Evolutionary conservation across 1,284 basidiomycete species (phyloP).

Genomic region (Sporisorium sorghi): DNA sequence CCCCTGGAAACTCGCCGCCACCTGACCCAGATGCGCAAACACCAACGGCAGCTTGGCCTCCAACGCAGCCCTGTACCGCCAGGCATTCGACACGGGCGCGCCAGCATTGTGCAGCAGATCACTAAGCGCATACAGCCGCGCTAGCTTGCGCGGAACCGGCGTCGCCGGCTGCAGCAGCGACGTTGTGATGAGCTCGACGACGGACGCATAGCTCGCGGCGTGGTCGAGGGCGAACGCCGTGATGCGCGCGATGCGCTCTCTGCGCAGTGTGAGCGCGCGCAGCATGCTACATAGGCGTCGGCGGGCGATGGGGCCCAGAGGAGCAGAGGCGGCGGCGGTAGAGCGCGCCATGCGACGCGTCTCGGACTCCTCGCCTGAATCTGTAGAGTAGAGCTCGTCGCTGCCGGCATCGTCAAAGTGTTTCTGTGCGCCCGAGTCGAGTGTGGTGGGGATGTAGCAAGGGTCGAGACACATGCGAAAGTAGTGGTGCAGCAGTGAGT

Average conservation of each 20-base stretch:
- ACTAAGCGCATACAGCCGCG: constrained; percentile 91
- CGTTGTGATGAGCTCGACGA: constrained; percentile 46
- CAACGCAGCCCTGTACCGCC: constrained; percentile 51
- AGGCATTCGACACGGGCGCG: constrained; percentile 80
- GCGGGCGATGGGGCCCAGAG: constrained; percentile 80
- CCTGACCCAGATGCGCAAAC: constrained; percentile 59
- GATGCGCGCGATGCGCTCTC: constrained; percentile 89
- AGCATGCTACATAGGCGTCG: constrained; percentile 90
- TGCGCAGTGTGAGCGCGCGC: constrained; percentile 82
- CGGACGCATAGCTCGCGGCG: constrained; percentile 78
- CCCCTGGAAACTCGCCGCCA: constrained; percentile 46
- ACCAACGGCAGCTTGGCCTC: constrained; percentile 46
- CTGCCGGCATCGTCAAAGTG: constrained; percentile 38
- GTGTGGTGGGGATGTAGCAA: constrained; percentile 71
- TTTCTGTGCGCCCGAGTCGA: too few relatives aligned
- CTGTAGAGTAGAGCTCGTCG: constrained; percentile 82
- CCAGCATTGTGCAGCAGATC: constrained; percentile 98
- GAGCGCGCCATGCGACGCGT: constrained; percentile 77
- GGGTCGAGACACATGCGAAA: constrained; percentile 82
- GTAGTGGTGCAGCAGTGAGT: constrained; percentile 74
- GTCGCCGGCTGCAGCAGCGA: constrained; percentile 78
- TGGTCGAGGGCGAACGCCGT: constrained; percentile 96
- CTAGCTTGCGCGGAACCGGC: constrained; percentile 93
- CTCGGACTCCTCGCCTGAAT: constrained; percentile 93
- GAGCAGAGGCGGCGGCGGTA: constrained; percentile 72